Conservation (phyloP, 495 filamentous ascomycete species). For the Penicillium odoratum region DNA sequence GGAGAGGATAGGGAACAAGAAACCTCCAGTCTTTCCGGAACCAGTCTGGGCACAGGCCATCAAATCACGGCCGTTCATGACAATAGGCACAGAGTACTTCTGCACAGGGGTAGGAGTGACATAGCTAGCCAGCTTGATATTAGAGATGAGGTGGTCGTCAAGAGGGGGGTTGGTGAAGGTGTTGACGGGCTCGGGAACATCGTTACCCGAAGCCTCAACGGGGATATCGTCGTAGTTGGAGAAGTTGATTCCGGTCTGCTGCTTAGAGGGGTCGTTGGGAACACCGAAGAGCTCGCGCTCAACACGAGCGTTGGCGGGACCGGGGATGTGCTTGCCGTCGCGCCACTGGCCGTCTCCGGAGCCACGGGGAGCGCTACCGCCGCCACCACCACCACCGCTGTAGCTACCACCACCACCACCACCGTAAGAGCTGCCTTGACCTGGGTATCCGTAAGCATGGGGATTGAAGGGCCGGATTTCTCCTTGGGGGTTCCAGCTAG, state of each 20-base stretch:
- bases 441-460: slow-evolving; percentile 67
- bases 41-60: slow-evolving; percentile 99
- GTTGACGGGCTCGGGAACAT: slow-evolving; percentile 89
- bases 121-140: slow-evolving; percentile 92
- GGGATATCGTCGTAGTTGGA: slow-evolving; percentile 99
- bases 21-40: slow-evolving; percentile 99
- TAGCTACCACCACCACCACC: slow-evolving; percentile 42
- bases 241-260: slow-evolving; percentile 98
- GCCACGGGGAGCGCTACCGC: slow-evolving; percentile 58
- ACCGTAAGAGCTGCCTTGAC: slow-evolving; percentile 47
- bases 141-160: slow-evolving; percentile 84
- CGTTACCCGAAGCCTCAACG: slow-evolving; percentile 91
- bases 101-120: slow-evolving; percentile 93
- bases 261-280: slow-evolving; percentile 89
- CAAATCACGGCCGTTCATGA: slow-evolving; percentile 92
- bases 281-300: slow-evolving; percentile 96
- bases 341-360: slow-evolving; percentile 94
- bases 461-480: slow-evolving; percentile 56
- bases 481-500: slow-evolving; percentile 39
- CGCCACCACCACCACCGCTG: slow-evolving; percentile 25
- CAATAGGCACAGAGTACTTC: slow-evolving; percentile 97
- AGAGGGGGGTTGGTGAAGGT: slow-evolving; percentile 91
- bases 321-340: slow-evolving; percentile 94
- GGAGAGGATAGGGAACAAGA: slow-evolving; percentile 96
- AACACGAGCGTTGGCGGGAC: slow-evolving; percentile 79